Conservation (phyloP, 305 asterid genomes). For the Fraxinus greggii region DNA sequence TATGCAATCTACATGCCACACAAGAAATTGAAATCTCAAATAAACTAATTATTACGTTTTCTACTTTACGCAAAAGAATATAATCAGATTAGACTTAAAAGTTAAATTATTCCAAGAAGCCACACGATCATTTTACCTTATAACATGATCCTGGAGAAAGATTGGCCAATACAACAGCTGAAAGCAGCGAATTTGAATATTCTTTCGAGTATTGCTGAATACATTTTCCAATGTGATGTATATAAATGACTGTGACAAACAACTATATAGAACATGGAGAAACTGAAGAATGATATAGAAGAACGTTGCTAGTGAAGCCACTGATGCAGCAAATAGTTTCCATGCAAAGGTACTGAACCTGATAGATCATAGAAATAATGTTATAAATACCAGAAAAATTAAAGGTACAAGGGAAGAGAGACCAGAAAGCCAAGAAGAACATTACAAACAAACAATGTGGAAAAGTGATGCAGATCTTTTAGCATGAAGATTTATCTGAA, state of each 20-base stretch:
- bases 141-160: slow-evolving; percentile 56
- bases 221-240: slow-evolving; percentile 35
- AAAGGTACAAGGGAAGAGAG: slow-evolving; percentile 10
- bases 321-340: slow-evolving; percentile 51
- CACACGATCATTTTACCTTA: slow-evolving; percentile 47
- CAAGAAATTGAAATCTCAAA: too few species aligned
- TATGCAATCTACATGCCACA: too few species aligned
- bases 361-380: slow-evolving; percentile 35
- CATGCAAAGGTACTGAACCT: slow-evolving; percentile 62
- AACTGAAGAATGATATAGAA: slow-evolving; percentile 62
- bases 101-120: slow-evolving; percentile 9
- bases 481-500: slow-evolving; percentile 36
- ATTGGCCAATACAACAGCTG: slow-evolving; percentile 87
- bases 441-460: slow-evolving; percentile 49
- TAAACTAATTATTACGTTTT: slow-evolving; percentile 5
- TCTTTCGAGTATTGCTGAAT: slow-evolving; percentile 57
- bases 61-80: not conserved
- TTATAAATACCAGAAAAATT: slow-evolving; percentile 20
- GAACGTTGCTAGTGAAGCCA: slow-evolving; percentile 67
- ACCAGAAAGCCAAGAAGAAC: slow-evolving; percentile 5
- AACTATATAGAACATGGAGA: slow-evolving; percentile 39
- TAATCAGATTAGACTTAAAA: slow-evolving; percentile 1
- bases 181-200: slow-evolving; percentile 61
- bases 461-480: slow-evolving; percentile 27
- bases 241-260: slow-evolving; percentile 35